phyloP scores from a whole-genome alignment of 139 green algal genomes.

The Chara braunii region DNA sequence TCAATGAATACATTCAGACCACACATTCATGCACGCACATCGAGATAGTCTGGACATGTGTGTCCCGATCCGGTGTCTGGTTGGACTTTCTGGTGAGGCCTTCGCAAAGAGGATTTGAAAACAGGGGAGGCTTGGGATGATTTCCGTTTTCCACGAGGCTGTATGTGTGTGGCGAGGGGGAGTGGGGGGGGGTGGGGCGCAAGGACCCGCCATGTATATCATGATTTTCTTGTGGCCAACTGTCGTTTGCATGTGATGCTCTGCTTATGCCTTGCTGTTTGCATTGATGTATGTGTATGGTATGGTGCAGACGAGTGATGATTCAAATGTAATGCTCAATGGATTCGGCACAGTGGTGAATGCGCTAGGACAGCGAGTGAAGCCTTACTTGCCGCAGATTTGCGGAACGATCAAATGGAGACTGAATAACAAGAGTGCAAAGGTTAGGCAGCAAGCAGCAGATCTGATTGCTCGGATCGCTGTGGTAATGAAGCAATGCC shows the following conservation, averaged over 20 bases:
- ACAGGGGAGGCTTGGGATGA: too few relatives aligned
- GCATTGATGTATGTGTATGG: not conserved
- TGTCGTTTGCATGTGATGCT: not conserved
- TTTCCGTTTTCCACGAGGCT: too few relatives aligned
- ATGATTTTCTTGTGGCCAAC: too few relatives aligned
- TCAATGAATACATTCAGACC: too few relatives aligned
- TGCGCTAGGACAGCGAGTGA: constrained; percentile 77
- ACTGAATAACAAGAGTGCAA: constrained; percentile 96
- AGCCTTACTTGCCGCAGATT: constrained; percentile 94
- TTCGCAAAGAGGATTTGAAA: too few relatives aligned
- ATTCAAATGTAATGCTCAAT: constrained; percentile 82
- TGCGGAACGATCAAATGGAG: constrained; percentile 99
- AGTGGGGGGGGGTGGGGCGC: too few relatives aligned
- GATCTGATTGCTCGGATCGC: constrained; percentile 93
- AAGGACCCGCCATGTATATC: too few relatives aligned
- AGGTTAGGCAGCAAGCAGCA: constrained; percentile 91
- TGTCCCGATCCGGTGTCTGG: too few relatives aligned
- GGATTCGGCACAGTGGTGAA: constrained; percentile 95
- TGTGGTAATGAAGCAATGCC: constrained; percentile 85
- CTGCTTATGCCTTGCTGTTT: not conserved
- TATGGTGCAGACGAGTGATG: constrained; percentile 39
- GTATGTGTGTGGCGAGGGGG: too few relatives aligned
- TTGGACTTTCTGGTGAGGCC: too few relatives aligned
- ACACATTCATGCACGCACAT: too few relatives aligned
- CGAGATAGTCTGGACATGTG: too few relatives aligned